phyloP scores from a whole-genome alignment of 176 grass and related monocot species.

The Puya raimondii region DNA sequence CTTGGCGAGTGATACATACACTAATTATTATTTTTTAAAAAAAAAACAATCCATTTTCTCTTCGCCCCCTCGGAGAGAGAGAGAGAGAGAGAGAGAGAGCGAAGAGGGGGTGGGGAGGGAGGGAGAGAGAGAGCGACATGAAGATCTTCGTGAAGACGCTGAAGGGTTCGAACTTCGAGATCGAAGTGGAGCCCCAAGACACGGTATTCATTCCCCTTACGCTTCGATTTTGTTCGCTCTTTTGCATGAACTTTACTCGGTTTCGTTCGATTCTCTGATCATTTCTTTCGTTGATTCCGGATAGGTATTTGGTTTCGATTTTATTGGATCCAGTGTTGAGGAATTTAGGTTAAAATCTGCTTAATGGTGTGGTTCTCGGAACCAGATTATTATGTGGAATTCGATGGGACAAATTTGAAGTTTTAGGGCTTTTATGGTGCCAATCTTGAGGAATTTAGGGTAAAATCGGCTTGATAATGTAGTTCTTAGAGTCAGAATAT shows the following conservation, averaged over 20 bases:
- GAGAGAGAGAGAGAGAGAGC: background rate
- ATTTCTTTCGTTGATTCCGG: background rate
- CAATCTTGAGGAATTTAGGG: too few species aligned
- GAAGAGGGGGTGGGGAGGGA: background rate
- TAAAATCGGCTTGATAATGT: too few species aligned
- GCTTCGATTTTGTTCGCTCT: conserved; percentile 16
- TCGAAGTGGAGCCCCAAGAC: conserved; percentile 42
- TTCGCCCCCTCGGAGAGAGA: background rate
- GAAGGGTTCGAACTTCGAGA: conserved; percentile 65
- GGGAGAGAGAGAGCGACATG: conserved; percentile 22
- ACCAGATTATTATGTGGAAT: too few species aligned
- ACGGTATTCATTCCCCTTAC: conserved; percentile 33
- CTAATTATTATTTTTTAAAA: too few species aligned
- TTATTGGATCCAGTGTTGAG: too few species aligned
- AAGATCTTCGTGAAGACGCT: conserved; percentile 81
- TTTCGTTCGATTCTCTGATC: background rate
- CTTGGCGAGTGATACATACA: too few species aligned
- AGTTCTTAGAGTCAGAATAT: too few species aligned
- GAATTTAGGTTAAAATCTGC: too few species aligned
- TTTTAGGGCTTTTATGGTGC: too few species aligned
- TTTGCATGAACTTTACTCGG: background rate
- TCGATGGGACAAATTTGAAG: too few species aligned
- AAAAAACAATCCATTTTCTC: background rate
- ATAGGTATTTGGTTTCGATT: too few species aligned
- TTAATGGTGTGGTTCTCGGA: too few species aligned